Conservation (phyloP, 768 basidiomycete species). For the Coprinopsis cinerea region DNA sequence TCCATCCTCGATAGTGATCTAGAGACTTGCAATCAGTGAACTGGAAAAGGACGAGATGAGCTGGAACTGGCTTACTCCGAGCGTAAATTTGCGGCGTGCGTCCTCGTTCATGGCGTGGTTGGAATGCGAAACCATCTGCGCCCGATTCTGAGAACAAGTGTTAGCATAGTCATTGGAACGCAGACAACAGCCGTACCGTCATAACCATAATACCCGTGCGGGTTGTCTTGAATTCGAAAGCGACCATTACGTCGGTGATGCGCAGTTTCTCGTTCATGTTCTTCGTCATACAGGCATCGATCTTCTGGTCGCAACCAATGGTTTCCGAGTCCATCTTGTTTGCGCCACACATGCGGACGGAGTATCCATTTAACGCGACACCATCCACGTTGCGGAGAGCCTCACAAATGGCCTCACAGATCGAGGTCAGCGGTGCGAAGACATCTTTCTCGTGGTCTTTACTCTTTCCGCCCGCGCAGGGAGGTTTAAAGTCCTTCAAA, state of each 20-base stretch:
- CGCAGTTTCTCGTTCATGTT: neutral
- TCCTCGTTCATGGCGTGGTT: neutral
- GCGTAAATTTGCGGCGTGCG: neutral
- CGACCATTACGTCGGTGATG: neutral
- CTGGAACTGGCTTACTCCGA: neutral
- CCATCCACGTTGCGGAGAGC: no score
- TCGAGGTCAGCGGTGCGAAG: no score
- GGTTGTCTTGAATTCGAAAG: neutral
- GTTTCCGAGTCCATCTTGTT: no score
- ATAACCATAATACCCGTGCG: neutral
- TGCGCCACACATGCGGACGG: no score
- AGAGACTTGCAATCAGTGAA: neutral
- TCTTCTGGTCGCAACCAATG: neutral
- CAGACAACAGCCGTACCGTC: neutral
- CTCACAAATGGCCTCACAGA: no score
- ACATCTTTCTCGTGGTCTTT: no score
- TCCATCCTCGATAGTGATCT: constrained; percentile 15
- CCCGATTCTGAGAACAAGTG: neutral
- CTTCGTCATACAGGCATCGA: neutral
- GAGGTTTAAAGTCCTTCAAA: no score
- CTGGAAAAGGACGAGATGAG: neutral
- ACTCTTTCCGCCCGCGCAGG: no score
- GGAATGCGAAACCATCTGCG: neutral
- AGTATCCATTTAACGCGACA: no score
- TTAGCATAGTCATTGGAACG: neutral